Evolutionary conservation across 352 stramenopile species (phyloP).

Genomic region (Pythium pyrilobum): DNA sequence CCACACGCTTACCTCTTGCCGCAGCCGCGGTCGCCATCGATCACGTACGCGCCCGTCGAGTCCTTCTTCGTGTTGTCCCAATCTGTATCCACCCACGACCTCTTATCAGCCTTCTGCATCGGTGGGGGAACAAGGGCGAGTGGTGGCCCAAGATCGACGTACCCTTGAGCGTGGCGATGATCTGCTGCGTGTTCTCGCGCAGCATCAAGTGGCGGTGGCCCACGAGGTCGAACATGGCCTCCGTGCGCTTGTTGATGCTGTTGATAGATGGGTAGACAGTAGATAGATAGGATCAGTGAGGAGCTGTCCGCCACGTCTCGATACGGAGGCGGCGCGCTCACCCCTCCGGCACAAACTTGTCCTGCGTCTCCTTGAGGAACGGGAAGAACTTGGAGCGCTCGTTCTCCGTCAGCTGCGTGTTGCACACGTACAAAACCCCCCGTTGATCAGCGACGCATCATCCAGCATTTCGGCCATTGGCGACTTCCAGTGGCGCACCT

Average conservation of each 20-base stretch:
- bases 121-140: too few species aligned
- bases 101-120: neutral
- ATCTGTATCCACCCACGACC: constrained; percentile 10
- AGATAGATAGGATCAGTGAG: neutral
- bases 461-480: too few species aligned
- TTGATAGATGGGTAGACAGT: neutral
- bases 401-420: constrained; percentile 39
- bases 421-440: neutral
- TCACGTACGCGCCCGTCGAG: constrained; percentile 49
- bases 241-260: constrained; percentile 63
- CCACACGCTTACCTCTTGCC: constrained; percentile 48
- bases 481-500: constrained; percentile 33
- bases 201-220: constrained; percentile 84
- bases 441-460: neutral
- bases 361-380: constrained; percentile 70
- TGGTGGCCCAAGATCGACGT: neutral
- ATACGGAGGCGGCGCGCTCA: constrained; percentile 12
- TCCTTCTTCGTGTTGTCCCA: constrained; percentile 54
- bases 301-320: too few species aligned
- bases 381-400: constrained; percentile 78
- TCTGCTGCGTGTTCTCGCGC: constrained; percentile 66
- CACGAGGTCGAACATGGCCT: constrained; percentile 77
- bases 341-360: constrained; percentile 68
- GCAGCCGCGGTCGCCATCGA: constrained; percentile 76
- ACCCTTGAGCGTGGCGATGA: constrained; percentile 73